A percentile compares a stretch with the other conserved stretches of the same genome.
These are phyloP conservation scores for Phialemoniopsis sp. DNA, from an alignment of 2,329 filamentous ascomycete genomes.

Conservation along the genomic window DNA sequence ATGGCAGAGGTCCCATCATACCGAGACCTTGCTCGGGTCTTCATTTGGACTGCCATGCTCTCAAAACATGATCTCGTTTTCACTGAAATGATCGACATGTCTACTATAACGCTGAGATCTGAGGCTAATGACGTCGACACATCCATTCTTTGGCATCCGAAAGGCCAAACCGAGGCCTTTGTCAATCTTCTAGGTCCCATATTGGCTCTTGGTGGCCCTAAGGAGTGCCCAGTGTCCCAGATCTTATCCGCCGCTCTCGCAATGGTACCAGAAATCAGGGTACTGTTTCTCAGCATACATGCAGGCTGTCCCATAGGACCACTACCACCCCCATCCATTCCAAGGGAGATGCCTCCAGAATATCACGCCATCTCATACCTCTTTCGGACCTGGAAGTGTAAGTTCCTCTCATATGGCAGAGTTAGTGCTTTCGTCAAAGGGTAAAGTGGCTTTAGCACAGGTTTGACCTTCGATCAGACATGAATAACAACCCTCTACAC, in stretches of 20 bases:
- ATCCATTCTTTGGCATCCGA: slow-evolving; percentile 8
- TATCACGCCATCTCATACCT: slow-evolving; percentile 7
- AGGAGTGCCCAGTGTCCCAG: slow-evolving; percentile 8
- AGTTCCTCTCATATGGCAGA: slow-evolving; percentile 7
- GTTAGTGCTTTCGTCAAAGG: slow-evolving; percentile 8
- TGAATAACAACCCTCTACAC: slow-evolving; percentile 7
- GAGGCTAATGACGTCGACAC: slow-evolving; percentile 8
- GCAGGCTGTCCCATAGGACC: slow-evolving; percentile 8
- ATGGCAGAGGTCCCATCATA: slow-evolving; percentile 8
- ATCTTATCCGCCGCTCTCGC: slow-evolving; percentile 8
- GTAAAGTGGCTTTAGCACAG: slow-evolving; percentile 8
- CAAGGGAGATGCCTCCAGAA: slow-evolving; percentile 7
- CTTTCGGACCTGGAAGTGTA: slow-evolving; percentile 8
- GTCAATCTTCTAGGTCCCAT: slow-evolving; percentile 7
- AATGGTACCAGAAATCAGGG: slow-evolving; percentile 8
- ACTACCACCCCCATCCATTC: slow-evolving; percentile 7
- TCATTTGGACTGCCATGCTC: slow-evolving; percentile 8
- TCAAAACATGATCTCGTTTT: slow-evolving; percentile 9
- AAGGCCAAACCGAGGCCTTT: slow-evolving; percentile 8
- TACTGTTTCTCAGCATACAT: slow-evolving; percentile 9
- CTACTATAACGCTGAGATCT: slow-evolving; percentile 8
- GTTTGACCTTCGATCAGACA: slow-evolving; percentile 8
- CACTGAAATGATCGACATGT: slow-evolving; percentile 8
- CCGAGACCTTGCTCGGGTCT: slow-evolving; percentile 8
- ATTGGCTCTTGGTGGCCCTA: slow-evolving; percentile 8